Base-by-base conservation (phyloP, 768 basidiomycete species). In the Agaricus blazei region DNA sequence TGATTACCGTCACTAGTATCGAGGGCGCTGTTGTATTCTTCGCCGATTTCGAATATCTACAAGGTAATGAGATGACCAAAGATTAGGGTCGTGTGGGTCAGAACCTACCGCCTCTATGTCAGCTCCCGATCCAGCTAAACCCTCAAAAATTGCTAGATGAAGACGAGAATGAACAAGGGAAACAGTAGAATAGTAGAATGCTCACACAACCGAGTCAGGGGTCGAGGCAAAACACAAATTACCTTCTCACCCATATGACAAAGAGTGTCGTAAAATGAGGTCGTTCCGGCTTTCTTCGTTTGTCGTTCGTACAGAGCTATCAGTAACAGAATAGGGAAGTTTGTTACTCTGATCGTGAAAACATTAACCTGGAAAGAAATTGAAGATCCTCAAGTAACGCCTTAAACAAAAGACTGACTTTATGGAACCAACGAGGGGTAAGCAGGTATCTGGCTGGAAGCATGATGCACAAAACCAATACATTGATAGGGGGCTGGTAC, bases 391-490 rank as follows among this genome's bases (percentile, higher is more conserved):
- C 12, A 27, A 63, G 43, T 48, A 29, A 60, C 43, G 57, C 38
- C 12, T 54, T 37, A 28, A 19, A 15, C n/a, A 26, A 19, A 23
- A 15, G 19, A 46, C 54, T 51, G 63, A 89, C 90, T 75, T 98
- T 98, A 67, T 98, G 96, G 67, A 98, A 98, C 93, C 93, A 98
- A 52, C 96, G 78, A n/a, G 94, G 93, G 6, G 79, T 80, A n/a
- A 97, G 75, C 50, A 93, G 70, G 67, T 90, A 94, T 60, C 87
- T 90, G 23, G 89, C 77, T 1, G 97, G 94, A 58, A 94, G 75
- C 80, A 99, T 88, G 59, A 96, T 75, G 50, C 84, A 83, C 12
- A 98, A 73, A 0, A 96, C 97, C 42, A 95, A 58, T 5, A 98
- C 70, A 68, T 98, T 99, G 63, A 98, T 71, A 0, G 97, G 97